Percentiles rank a stretch among this genome's conserved stretches.
phyloP scores from a whole-genome alignment of 202 grass and related monocot genomes.

The Digitaria exilis region DNA sequence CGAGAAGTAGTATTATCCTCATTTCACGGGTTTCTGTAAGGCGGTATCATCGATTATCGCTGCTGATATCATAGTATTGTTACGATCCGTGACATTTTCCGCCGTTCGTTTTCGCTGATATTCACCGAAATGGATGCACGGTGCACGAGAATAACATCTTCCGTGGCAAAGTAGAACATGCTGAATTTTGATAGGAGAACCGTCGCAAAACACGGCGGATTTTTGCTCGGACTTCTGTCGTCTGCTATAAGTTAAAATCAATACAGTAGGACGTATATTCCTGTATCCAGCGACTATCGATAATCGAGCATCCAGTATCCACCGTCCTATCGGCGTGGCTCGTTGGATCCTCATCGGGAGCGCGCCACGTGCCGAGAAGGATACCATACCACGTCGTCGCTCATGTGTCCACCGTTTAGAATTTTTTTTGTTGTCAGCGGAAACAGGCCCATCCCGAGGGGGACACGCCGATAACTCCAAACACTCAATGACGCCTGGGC shows the following conservation, averaged over 20 bases:
- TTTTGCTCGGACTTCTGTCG: no score
- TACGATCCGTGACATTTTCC: not conserved
- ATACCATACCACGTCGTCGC: constrained; percentile 12
- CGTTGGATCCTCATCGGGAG: not conserved
- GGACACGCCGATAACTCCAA: not conserved
- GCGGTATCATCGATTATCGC: not conserved
- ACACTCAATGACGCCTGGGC: rapidly evolving
- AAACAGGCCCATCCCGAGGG: not conserved
- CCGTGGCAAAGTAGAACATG: no score
- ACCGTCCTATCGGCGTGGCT: not conserved
- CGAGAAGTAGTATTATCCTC: no score
- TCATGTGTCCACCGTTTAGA: not conserved
- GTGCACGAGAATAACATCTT: no score
- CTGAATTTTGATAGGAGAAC: no score
- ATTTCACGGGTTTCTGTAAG: not conserved
- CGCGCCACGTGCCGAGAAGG: not conserved
- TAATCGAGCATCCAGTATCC: no score
- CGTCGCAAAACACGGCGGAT: no score
- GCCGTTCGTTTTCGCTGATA: not conserved
- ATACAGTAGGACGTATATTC: no score
- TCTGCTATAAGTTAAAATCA: no score
- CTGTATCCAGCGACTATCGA: no score
- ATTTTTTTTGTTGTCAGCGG: not conserved
- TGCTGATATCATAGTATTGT: not conserved
- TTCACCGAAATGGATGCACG: no score